These are phyloP conservation scores for Oryza coarctata DNA, from an alignment of 176 grass and related monocot genomes.

Conservation along the genomic window DNA sequence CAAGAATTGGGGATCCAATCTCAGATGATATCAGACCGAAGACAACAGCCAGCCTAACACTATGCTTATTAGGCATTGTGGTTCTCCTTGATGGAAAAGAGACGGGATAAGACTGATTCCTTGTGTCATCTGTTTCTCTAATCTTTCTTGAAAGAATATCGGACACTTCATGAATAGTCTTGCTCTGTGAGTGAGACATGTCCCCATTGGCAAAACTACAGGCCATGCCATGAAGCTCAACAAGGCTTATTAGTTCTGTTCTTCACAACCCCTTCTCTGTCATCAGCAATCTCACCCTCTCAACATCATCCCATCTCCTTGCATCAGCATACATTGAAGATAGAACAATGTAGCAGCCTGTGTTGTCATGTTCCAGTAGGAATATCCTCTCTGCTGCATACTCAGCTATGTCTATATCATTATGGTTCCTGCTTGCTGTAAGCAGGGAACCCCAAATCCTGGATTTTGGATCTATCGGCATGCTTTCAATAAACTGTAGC, in stretches of 20 bases:
- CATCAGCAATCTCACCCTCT: slow-evolving; percentile 64
- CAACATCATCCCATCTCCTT: slow-evolving; percentile 61
- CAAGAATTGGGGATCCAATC: slow-evolving; percentile 58
- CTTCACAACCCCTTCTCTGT: slow-evolving; percentile 60
- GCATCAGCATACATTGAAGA: slow-evolving; percentile 78
- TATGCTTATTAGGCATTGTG: slow-evolving; percentile 58
- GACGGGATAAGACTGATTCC: slow-evolving; percentile 16
- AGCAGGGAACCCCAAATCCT: slow-evolving; percentile 86
- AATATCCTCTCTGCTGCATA: slow-evolving; percentile 74
- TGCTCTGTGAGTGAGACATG: slow-evolving; percentile 46
- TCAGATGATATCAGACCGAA: slow-evolving; percentile 70
- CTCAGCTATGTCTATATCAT: slow-evolving; percentile 79
- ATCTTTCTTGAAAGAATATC: slow-evolving; percentile 63
- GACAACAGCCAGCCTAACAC: slow-evolving; percentile 68
- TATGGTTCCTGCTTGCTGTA: slow-evolving; percentile 78
- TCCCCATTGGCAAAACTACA: slow-evolving; percentile 75
- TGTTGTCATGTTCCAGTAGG: slow-evolving; percentile 72
- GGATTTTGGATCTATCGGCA: slow-evolving; percentile 63
- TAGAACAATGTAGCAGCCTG: slow-evolving; percentile 77
- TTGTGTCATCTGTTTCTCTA: slow-evolving; percentile 33
- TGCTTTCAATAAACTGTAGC: slow-evolving; percentile 70
- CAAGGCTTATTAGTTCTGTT: slow-evolving; percentile 55
- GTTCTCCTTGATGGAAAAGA: slow-evolving; percentile 26
- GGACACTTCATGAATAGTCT: slow-evolving; percentile 56
- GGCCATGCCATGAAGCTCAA: slow-evolving; percentile 46